These are phyloP conservation scores for Gnomoniopsis smithogilvyi DNA, from an alignment of 2,329 filamentous ascomycete species.

Conservation along the genomic window DNA sequence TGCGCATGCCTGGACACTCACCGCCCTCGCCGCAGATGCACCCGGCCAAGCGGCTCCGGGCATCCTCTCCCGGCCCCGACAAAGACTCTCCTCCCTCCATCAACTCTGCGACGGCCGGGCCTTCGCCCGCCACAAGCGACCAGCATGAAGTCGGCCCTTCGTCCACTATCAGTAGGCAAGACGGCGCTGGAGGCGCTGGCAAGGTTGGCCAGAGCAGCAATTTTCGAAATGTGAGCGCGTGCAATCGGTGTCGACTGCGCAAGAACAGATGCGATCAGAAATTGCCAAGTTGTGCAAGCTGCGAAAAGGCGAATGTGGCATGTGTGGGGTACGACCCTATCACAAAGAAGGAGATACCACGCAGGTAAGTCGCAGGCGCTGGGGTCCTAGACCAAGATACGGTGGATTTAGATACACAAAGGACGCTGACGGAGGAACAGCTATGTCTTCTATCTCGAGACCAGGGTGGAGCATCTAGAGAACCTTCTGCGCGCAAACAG, in stretches of 20 bases:
- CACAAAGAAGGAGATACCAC: constrained; percentile 90
- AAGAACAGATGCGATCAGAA: constrained; percentile 97
- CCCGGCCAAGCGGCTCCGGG: constrained; percentile 56
- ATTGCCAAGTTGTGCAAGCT: constrained; percentile 84
- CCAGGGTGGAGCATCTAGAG: constrained; percentile 80
- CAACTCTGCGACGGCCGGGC: constrained; percentile 32
- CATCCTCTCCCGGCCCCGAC: constrained; percentile 42
- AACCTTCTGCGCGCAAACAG: constrained; percentile 65
- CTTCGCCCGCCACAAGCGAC: constrained; percentile 30
- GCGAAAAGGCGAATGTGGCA: constrained; percentile 85
- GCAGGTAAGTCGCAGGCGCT: constrained; percentile 59
- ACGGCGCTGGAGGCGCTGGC: constrained; percentile 25
- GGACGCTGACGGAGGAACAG: constrained; percentile 35
- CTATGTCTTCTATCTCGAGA: constrained; percentile 95
- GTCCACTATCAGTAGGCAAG: constrained; percentile 22
- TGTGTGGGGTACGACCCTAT: constrained; percentile 97
- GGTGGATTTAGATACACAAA: not conserved
- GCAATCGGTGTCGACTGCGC: constrained; percentile 84
- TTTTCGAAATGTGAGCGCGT: constrained; percentile 89
- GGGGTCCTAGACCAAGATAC: constrained; percentile 25
- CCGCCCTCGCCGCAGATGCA: constrained; percentile 49
- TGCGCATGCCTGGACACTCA: constrained; percentile 46
- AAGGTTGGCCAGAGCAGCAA: constrained; percentile 59
- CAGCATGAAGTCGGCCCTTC: constrained; percentile 24
- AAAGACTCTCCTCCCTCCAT: constrained; percentile 40